Base-by-base conservation (phyloP, 805 yeast genomes). In the Brettanomyces sp. region DNA sequence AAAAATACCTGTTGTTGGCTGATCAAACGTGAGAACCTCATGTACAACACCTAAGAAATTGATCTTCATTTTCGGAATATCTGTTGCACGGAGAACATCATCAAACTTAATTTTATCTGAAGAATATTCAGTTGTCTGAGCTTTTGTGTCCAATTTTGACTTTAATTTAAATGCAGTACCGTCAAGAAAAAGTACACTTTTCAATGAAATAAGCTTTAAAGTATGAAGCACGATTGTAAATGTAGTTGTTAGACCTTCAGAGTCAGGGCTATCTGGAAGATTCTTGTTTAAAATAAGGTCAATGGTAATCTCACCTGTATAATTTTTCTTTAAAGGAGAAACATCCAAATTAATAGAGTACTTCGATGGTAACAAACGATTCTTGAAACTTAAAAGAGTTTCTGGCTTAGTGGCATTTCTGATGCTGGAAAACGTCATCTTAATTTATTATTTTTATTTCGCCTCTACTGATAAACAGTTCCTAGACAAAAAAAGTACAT, bases 1-100 rank as follows among this genome's bases (percentile, higher is more conserved):
- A 68, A 80, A 85, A 1, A 85, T 58, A 34, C 93, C 93, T 42
- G 62, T 66, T 0, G 90, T 83, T 41, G 51, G 57, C 51, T 82
- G 88, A 34, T 67, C 63, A 54, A 65, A 76, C 0, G 85, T 75
- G 48, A 70, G 66, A 43, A 77, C 72, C 13, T 68, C 58, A 46
- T 71, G 71, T 37, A 80, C 60, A 46, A 72, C 73, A 2, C 83
- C 87, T 47, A 77, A 55, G 48, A 72, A 82, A 9, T 58, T 56
- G 33, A 79, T 47, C 33, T 56, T 53, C 9, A 63, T 38, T 7
- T 49, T 47, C 1, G 52, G 21, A 3, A 18, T n/a, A 5, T 42
- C 36, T n/a, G 41, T 39, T 3, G 21, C 9, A 14, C 24, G 32
- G 4, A 28, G 11, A 4, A 54, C 37, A 3, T 52, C 55, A 4